Evolutionary conservation across 495 filamentous ascomycete species (phyloP).

Genomic region (Sphaerosporella brunnea): DNA sequence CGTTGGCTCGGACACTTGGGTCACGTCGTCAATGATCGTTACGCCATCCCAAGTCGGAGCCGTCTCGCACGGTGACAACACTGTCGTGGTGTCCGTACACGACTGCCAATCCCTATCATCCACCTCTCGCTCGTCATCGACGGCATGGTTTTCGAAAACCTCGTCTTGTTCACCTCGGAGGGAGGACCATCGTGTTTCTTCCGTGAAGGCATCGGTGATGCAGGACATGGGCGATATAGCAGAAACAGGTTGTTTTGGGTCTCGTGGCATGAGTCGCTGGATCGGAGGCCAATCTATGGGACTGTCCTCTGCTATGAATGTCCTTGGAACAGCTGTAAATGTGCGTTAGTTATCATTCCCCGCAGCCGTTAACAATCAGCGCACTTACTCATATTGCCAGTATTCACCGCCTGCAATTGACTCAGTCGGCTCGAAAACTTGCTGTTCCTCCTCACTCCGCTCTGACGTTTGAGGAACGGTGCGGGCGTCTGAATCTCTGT

Average conservation of each 20-base stretch:
- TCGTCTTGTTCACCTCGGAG: neutral
- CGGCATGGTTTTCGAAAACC: neutral
- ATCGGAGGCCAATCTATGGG: neutral
- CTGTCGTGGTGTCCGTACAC: neutral
- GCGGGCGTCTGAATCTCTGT: neutral
- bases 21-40: constrained; percentile 2
- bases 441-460: neutral
- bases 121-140: neutral
- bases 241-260: neutral
- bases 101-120: neutral
- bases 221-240: neutral
- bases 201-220: constrained; percentile 4
- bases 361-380: no score
- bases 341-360: no score
- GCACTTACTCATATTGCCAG: no score
- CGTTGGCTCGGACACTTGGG: neutral
- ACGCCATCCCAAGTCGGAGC: neutral
- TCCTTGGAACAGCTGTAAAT: neutral
- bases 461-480: neutral
- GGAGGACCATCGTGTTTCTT: neutral
- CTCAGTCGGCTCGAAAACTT: neutral
- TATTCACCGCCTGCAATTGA: neutral
- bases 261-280: neutral
- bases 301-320: neutral
- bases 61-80: neutral